phyloP scores from a whole-genome alignment of 139 green algal genomes.

The Astrephomene gubernaculifera region DNA sequence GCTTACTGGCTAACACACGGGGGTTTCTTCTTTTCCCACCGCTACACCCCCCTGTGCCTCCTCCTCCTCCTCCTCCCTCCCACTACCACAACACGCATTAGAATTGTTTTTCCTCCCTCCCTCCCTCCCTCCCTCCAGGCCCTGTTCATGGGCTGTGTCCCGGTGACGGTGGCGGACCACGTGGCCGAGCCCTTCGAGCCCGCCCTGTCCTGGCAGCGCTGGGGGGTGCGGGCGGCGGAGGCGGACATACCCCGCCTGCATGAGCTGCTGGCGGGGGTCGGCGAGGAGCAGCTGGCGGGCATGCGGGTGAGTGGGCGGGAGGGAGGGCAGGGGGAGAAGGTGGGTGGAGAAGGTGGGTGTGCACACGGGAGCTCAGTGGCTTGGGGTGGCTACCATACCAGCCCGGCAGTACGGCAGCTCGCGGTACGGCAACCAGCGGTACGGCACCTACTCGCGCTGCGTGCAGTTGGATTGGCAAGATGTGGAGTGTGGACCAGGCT shows the following conservation, averaged over 20 bases:
- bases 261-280: background rate
- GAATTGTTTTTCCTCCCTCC: too few species aligned
- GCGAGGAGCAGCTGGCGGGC: background rate
- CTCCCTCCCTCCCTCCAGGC: background rate
- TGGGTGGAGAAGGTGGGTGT: background rate
- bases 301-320: constrained; percentile 34
- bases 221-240: constrained; percentile 44
- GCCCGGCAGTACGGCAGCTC: too few species aligned
- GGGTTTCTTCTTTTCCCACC: background rate
- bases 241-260: constrained; percentile 27
- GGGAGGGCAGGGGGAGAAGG: background rate
- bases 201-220: constrained; percentile 38
- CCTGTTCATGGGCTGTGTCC: constrained; percentile 55
- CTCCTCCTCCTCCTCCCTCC: background rate
- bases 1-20: too few species aligned
- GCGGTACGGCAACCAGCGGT: too few species aligned
- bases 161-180: constrained; percentile 42
- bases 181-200: constrained; percentile 58
- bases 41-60: background rate
- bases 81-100: too few species aligned
- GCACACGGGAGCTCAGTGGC: background rate
- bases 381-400: too few species aligned
- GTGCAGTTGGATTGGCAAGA: too few species aligned
- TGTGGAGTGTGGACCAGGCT: too few species aligned
- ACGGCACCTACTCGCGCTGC: too few species aligned